Base-by-base conservation (phyloP, 192 early-diverging fungal species). In the Backusella parvicylindrica region DNA sequence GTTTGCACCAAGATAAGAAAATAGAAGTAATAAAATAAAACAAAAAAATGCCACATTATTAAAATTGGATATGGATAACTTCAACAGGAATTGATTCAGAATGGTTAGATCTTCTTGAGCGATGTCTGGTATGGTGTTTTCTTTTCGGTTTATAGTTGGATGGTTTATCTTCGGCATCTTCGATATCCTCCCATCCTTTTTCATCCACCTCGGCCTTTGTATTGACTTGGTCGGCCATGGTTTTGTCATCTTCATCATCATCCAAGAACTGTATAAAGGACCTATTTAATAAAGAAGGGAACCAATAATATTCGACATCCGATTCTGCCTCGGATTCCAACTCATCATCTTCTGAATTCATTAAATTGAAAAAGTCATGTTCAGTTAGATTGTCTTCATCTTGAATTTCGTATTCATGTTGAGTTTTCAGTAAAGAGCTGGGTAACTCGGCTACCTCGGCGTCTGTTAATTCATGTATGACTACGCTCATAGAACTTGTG, bases 271-370 rank as follows among this genome's bases (percentile, higher is more conserved):
- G 23, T 43, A 73, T 73, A 31, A 65, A 53, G 4, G 72, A 65
- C 11, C 40, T 40, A 18, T 41, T 8, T 21, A 73, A 33, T 32
- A 73, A 36, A n/a, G 72, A 73, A 41, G 72, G 63, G n/a, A 73
- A 73, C 72, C 72, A 73, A 12, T 40, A 16, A 30, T 60, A 63
- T 30, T 73, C 56, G 13, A 73, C 37, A 64, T 73, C 72, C 1
- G 53, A 60, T 73, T 73, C 71, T 64, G 49, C 5, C 43, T 47
- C 43, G n/a, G 18, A n/a, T 47, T 47, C 43, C 3, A 15, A 41
- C 40, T 3, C 40, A 16, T 47, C 37, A 41, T 70, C 28, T 47
- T 63, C 30, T n/a, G 50, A 31, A 23, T 63, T 63, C 28, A 40
- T 64, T 16, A 64, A 23, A 12, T 40, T 26, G 6, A 23, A 73